A percentile compares a stretch with the other conserved stretches of the same genome.
These are phyloP conservation scores for Camellia granthamiana DNA, from an alignment of 148 eudicot species.

Conservation along the genomic window DNA sequence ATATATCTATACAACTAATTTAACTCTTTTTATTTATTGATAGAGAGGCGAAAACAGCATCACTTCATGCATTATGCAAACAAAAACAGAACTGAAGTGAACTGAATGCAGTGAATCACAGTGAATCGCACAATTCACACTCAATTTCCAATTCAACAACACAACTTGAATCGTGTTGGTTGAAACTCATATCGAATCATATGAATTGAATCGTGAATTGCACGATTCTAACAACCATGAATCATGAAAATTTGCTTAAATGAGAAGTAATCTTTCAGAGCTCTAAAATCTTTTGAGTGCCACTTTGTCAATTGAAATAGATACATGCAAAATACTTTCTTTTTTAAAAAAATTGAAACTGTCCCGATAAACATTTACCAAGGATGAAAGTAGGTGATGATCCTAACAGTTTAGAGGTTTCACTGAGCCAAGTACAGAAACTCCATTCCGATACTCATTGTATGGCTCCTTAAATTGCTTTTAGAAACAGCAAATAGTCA, in stretches of 20 bases:
- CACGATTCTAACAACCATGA: too few species aligned
- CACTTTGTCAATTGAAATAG: not conserved
- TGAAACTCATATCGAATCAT: too few species aligned
- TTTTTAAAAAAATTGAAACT: not conserved
- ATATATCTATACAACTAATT: too few species aligned
- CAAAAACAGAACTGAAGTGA: too few species aligned
- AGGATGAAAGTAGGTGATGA: not conserved
- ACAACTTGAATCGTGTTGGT: too few species aligned
- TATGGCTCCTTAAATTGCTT: not conserved
- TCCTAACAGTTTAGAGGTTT: not conserved
- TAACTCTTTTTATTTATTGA: too few species aligned
- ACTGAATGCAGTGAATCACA: too few species aligned
- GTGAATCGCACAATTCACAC: too few species aligned
- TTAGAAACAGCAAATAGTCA: not conserved
- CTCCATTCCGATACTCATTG: not conserved
- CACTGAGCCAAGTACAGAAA: not conserved
- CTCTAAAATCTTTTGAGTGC: not conserved
- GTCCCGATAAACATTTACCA: not conserved
- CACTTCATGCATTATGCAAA: too few species aligned
- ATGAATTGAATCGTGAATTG: too few species aligned
- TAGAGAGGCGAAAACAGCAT: too few species aligned
- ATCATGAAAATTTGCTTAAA: not conserved
- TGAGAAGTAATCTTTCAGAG: not conserved
- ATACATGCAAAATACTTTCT: not conserved
- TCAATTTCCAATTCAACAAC: too few species aligned